These are phyloP conservation scores for Smallanthus sonchifolius DNA, from an alignment of 129 eudicot species.

Conservation along the genomic window DNA sequence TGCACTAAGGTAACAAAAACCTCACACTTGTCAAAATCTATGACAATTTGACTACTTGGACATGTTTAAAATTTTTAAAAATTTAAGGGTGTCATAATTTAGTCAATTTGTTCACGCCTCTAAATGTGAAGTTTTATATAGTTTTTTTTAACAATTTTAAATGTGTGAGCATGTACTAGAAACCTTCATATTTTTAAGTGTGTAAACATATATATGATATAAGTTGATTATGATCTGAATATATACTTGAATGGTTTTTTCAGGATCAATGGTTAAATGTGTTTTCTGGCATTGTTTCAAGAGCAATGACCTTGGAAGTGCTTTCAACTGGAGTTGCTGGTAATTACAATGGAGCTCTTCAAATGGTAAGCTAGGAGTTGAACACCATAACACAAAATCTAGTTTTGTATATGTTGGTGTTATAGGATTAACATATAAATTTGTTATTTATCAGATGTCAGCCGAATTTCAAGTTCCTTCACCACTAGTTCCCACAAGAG, in stretches of 20 bases:
- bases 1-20: too few relatives aligned
- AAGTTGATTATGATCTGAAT: neutral
- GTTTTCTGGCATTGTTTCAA: conserved; percentile 85
- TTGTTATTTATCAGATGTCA: conserved; percentile 62
- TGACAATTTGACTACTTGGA: neutral
- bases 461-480: conserved; percentile 96
- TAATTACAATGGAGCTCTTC: conserved; percentile 92
- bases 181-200: neutral
- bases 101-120: neutral
- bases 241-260: conserved; percentile 7
- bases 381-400: neutral
- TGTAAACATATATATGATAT: neutral
- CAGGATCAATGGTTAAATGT: conserved; percentile 96
- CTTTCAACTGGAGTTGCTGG: conserved; percentile 99
- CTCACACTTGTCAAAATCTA: too few relatives aligned
- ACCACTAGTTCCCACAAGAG: conserved; percentile 89
- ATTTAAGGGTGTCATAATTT: neutral
- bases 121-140: neutral
- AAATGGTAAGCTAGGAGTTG: conserved; percentile 59
- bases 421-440: neutral
- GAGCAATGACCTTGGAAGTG: conserved; percentile 90
- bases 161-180: too few relatives aligned
- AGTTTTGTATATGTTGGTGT: neutral
- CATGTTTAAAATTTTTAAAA: neutral
- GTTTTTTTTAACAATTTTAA: too few relatives aligned